Conservation (phyloP, 352 stramenopile genomes). For the Pythium monospermum region DNA sequence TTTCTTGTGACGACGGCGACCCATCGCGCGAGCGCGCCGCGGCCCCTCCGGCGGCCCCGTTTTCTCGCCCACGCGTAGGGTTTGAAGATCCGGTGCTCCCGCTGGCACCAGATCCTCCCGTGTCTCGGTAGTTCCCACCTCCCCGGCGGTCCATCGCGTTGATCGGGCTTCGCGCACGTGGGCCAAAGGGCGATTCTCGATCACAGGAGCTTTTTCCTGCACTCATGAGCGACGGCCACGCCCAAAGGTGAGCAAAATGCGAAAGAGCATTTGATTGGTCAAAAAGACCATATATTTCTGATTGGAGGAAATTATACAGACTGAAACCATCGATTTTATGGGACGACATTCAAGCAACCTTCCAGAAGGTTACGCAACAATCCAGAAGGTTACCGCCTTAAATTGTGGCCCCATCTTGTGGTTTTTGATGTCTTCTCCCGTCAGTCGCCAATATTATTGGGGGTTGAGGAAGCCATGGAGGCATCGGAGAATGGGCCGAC, state of each 20-base stretch:
- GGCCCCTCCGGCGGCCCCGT: neutral
- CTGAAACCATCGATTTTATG: neutral
- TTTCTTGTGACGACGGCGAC: constrained; percentile 23
- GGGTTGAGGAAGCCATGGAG: constrained; percentile 3
- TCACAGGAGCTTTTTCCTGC: constrained; percentile 24
- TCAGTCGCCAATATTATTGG: neutral
- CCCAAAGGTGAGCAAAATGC: constrained; percentile 23
- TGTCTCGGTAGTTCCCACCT: neutral
- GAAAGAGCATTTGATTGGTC: constrained; percentile 8
- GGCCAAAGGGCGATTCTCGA: constrained; percentile 3
- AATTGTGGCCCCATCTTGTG: too few species aligned
- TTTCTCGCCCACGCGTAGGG: constrained; percentile 4
- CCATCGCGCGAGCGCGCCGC: constrained; percentile 4
- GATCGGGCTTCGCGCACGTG: constrained; percentile 4
- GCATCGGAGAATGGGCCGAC: neutral
- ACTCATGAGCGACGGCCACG: constrained; percentile 17
- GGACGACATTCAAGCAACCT: constrained; percentile 1
- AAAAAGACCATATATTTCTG: constrained; percentile 9
- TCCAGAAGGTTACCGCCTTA: neutral
- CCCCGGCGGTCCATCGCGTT: constrained; percentile 18
- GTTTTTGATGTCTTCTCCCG: neutral
- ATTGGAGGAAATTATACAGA: constrained; percentile 15
- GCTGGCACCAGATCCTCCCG: neutral
- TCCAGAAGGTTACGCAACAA: neutral
- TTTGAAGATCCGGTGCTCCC: neutral